Conservation (phyloP, 129 eudicot species). For the Ambrosia artemisiifolia region DNA sequence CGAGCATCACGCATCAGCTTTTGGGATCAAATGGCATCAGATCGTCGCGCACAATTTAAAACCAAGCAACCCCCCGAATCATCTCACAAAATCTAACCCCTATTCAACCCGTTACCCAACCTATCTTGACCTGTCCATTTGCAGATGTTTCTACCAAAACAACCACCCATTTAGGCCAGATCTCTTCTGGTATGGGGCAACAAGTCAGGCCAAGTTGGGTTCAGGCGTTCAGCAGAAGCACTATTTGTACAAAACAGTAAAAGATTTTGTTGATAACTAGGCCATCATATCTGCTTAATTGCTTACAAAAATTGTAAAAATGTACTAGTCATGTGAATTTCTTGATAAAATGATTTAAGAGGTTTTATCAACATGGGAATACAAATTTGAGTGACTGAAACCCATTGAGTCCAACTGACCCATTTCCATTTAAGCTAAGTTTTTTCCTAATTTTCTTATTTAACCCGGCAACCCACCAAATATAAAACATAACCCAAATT, state of each 20-base stretch:
- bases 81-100: background rate
- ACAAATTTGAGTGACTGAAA: background rate
- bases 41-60: too few species aligned
- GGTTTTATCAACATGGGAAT: background rate
- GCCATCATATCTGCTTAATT: background rate
- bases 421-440: background rate
- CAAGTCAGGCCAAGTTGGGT: background rate
- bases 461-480: background rate
- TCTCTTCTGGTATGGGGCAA: background rate
- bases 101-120: too few species aligned
- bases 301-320: background rate
- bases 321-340: background rate
- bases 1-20: too few species aligned
- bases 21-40: too few species aligned
- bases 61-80: background rate
- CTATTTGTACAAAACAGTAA: background rate
- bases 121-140: background rate
- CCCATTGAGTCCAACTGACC: background rate
- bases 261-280: background rate
- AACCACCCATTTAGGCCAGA: background rate
- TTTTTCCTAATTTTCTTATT: background rate
- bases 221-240: background rate
- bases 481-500: background rate
- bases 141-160: background rate
- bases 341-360: background rate